Conservation (phyloP, 768 basidiomycete species). For the Termitomyces sp. region DNA sequence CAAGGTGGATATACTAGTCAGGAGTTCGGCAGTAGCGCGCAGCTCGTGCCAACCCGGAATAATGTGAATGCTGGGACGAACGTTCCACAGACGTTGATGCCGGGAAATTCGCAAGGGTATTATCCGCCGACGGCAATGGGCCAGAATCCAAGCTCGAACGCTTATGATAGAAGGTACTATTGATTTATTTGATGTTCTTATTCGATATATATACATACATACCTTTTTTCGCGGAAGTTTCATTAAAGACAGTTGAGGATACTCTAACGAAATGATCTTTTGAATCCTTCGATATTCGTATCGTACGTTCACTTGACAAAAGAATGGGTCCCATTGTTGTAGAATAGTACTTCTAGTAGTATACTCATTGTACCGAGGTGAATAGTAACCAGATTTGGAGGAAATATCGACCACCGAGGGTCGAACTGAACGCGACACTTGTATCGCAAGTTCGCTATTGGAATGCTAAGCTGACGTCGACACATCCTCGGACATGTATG, state of each 20-base stretch:
- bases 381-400: too few relatives aligned
- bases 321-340: too few relatives aligned
- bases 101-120: constrained; percentile 1
- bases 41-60: constrained; percentile 3
- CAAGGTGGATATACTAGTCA: background rate
- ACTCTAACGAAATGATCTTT: background rate
- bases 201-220: background rate
- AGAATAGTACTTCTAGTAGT: too few relatives aligned
- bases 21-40: constrained; percentile 6
- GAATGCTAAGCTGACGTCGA: too few relatives aligned
- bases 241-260: background rate
- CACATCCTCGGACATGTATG: too few relatives aligned
- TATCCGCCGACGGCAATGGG: background rate
- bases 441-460: too few relatives aligned
- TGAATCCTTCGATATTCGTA: too few relatives aligned
- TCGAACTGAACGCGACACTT: too few relatives aligned
- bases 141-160: background rate
- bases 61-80: background rate
- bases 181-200: background rate
- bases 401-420: too few relatives aligned
- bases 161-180: constrained; percentile 5
- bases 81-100: constrained; percentile 2
- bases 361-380: too few relatives aligned
- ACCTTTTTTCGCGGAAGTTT: background rate
- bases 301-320: too few relatives aligned